Evolutionary conservation across 2,329 filamentous ascomycete species (phyloP), one percentile per base, ranked within the genome.

Genomic region (Aspergillaceae sp.): DNA sequence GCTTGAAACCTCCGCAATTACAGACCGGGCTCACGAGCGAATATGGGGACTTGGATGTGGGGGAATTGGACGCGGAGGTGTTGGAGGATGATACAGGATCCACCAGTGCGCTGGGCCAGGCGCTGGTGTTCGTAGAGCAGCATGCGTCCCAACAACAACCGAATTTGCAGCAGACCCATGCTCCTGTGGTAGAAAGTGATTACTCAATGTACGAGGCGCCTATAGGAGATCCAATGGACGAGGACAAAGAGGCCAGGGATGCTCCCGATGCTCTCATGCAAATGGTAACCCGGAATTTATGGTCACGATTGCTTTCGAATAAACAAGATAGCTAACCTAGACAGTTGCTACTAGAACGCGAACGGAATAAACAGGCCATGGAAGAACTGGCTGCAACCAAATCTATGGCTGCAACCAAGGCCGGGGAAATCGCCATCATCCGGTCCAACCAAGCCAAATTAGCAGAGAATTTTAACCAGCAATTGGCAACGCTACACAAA

Each of bases 361-460:
- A 72, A 46, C 58, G 60, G 43, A 60, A 72, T 4, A 56, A 72
- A 40, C 58, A 59, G 43, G 57, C 72, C 6, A 56, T 60, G 34
- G 59, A 64, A 43, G 68, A 71, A 37, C 51, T 74, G 19, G 53
- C 55, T 40, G 58, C 60, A 10, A 67, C 69, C 19, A 72, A 64
- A 52, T 61, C 62, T 8, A 57, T 68, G 35, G 70, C 71, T 2
- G 65, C 70, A 48, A 69, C 72, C 27, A 80, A 79, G 58, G 65
- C 74, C 5, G 80, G 80, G 30, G 80, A 83, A 58, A 79, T 79
- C 36, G 73, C 79, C 34, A 83, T 82, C 35, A 73, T 83, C 11
- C 74, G 80, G 9, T 70, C 74, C 19, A 81, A 81, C 49, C 72
- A 77, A 51, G 70, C 74, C 32, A 77, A 75, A 54, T 61, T 74